Base-by-base conservation (phyloP, 805 yeast species). In the Starmerella apis region DNA sequence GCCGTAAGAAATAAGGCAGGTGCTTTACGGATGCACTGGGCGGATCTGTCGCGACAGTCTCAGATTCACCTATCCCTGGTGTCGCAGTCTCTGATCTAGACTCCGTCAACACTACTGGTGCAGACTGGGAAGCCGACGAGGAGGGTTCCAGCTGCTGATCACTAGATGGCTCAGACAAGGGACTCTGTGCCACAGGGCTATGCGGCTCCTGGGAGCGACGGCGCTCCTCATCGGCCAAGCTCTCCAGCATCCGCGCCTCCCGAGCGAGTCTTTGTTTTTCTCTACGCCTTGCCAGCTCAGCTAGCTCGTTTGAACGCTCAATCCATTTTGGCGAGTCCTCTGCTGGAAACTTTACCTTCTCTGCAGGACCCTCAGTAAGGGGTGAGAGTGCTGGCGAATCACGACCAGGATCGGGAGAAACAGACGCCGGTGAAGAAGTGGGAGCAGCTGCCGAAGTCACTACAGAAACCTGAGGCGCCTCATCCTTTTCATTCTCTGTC, bases 201-300 rank as follows among this genome's bases (percentile, higher is more conserved):
- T 30, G 24, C 4, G 25, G 32, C 18, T 36, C 41, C 32, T 16
- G 43, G 7, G 51, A 43, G 13, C 46, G 28, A 9, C 64, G 59
- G 47, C 56, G 57, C 53, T 63, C 61, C 38, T 64, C 67, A 43
- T 58, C 60, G 32, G 61, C 65, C 14, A 65, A 57, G 30, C 58
- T 59, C 52, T 59, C 59, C 31, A 63, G 58, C 63, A 64, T 61
- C 28, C 56, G 54, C 5, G 57, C 57, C 42, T 63, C 65, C 10
- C 68, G 66, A 39, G 59, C 63, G 38, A 56, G 53, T 3, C 68
- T 63, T 38, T 65, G 68, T 39, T 59, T 51, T 41, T 60, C 65
- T 31, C 59, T 59, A 22, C 53, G 50, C 22, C 51, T 44, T 4
- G 51, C 53, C 18, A 56, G 57, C 50, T 56, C 56, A 4, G 35